A percentile compares a stretch with the other conserved stretches of the same genome.
Conservation (phyloP, 345 rosid genomes). For the Citrus glauca region DNA sequence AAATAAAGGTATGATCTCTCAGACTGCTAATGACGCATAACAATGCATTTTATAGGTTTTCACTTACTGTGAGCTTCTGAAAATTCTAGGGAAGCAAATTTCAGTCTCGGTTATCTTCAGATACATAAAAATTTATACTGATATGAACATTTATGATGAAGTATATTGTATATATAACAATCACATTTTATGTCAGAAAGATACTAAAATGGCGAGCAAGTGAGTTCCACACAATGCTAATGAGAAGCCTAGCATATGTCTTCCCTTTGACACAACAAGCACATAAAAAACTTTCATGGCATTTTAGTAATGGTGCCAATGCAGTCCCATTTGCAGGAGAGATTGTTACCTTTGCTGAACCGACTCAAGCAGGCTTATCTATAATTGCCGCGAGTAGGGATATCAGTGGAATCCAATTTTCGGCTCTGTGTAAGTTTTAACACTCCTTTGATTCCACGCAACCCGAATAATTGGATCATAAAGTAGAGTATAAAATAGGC, state of each 20-base stretch:
- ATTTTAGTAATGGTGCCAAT: slow-evolving; percentile 3
- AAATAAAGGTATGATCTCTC: too few relatives aligned
- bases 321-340: slow-evolving; percentile 6
- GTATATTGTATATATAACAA: too few relatives aligned
- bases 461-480: neutral
- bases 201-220: neutral
- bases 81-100: too few relatives aligned
- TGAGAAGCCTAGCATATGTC: neutral
- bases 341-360: neutral
- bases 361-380: neutral
- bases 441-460: neutral
- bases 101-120: too few relatives aligned
- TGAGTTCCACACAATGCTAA: neutral
- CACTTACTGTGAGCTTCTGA: too few relatives aligned
- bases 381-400: neutral
- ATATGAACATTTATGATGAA: too few relatives aligned
- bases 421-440: neutral
- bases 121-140: too few relatives aligned
- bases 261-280: neutral
- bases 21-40: too few relatives aligned
- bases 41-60: too few relatives aligned
- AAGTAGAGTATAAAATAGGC: slow-evolving; percentile 3
- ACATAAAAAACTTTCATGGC: slow-evolving; percentile 13
- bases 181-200: too few relatives aligned
- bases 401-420: neutral